Base-by-base conservation (phyloP, 805 yeast species). In the Starmera quercuum region DNA sequence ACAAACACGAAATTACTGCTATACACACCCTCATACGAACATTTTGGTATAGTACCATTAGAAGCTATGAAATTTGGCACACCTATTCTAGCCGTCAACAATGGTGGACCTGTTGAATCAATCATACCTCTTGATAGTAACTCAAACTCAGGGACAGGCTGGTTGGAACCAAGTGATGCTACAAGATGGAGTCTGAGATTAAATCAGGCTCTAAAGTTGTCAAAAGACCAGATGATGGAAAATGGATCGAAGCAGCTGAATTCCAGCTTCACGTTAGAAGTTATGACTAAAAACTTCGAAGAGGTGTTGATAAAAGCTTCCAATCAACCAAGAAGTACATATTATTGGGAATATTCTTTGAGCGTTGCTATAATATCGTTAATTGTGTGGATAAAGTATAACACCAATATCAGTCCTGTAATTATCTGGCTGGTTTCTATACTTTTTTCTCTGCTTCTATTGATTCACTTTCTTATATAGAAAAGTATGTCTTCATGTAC, bases 1-100 rank as follows among this genome's bases (percentile, higher is more conserved):
- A 54, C 68, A 25, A 56, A 63, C 8, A 67, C 88, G 2, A 68
- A 70, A 30, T 45, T 83, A 36, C 64, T 92, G 16, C 59, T 88
- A 29, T 92, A 92, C 53, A 92, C 99, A 0, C 98, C 99, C 3
- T 68, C 83, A 0, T 72, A 71, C 47, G 98, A 92, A 56, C 99
- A 92, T 60, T 92, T 92, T 53, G 99, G 99, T 11, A 92, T 92
- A 42, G 99, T 92, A 8, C 99, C 99, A 2, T 67, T 92, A 12
- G 98, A 92, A 54, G 88, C 95, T 10, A 88, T 92, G 97, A 68
- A 80, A 30, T 66, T 73, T 37, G 81, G 83, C 20, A 79, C 80
- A 0, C 86, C 95, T 0, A 96, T 88, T 0, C 60, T 92, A 33
- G 96, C 96, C 0, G 79, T 81, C 5, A 76, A 83, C 49, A 76